These are phyloP conservation scores for Nitzschia palea DNA, from an alignment of 108 stramenopile genomes.

Conservation along the genomic window DNA sequence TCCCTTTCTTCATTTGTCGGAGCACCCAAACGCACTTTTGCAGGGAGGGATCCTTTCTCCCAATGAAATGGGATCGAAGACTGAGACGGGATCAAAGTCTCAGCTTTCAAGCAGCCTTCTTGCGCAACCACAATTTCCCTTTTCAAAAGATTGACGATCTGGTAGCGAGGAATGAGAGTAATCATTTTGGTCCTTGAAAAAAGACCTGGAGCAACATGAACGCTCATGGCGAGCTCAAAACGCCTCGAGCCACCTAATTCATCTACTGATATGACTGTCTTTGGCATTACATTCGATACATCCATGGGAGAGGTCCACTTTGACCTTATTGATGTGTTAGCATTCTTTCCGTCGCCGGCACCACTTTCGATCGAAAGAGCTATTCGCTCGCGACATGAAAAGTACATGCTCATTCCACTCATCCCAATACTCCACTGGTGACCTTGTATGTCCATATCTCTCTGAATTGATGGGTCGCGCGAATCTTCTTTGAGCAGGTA, in stretches of 20 bases:
- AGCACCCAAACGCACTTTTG: constrained; percentile 54
- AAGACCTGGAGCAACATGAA: constrained; percentile 59
- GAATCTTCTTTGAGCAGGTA: constrained; percentile 37
- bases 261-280: constrained; percentile 67
- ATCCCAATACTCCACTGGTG: constrained; percentile 78
- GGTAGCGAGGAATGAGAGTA: constrained; percentile 66
- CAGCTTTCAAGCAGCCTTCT: constrained; percentile 50
- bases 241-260: constrained; percentile 49
- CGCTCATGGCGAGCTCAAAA: constrained; percentile 74
- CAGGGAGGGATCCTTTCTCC: constrained; percentile 46
- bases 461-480: constrained; percentile 29
- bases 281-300: constrained; percentile 74
- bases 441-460: constrained; percentile 50
- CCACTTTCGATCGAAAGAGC: constrained; percentile 57
- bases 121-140: constrained; percentile 61
- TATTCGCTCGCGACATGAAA: constrained; percentile 56
- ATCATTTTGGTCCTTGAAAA: constrained; percentile 71
- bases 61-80: constrained; percentile 67
- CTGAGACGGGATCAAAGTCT: constrained; percentile 54
- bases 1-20: constrained; percentile 34
- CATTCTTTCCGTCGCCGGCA: constrained; percentile 10
- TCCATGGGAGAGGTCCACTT: constrained; percentile 73
- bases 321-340: constrained; percentile 28
- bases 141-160: constrained; percentile 71
- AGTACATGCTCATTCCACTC: constrained; percentile 72